Base-by-base conservation (phyloP, 495 filamentous ascomycete species). In the Astrocystis sublimbata region DNA sequence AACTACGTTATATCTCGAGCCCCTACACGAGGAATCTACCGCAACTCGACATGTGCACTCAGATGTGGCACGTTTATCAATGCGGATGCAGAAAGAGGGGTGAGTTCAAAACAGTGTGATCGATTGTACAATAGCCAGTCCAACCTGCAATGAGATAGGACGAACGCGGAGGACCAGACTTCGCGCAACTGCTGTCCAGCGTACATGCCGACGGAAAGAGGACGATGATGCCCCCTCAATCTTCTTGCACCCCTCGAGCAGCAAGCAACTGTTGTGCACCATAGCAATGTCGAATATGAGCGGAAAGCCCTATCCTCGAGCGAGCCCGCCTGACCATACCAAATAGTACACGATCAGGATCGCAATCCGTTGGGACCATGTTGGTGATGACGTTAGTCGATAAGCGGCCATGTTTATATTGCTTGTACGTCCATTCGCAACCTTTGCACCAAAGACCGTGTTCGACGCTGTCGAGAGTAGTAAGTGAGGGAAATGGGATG, bases 361-460 rank as follows among this genome's bases (percentile, higher is more conserved):
- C 24, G 36, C 56, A 59, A 36, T 59, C 15, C 41, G 56, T 24
- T 17, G 56, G 56, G 12, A 59, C 56, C n/a, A 59, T 45, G 41
- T 17, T 38, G 31, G 56, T 26, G 42, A 59, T 36, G 31, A 35
- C 31, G 23, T 59, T 21, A n/a, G 31, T n/a, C 19, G 56, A 26
- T 49, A 59, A 35, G 12, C 41, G 56, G 13, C 36, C 28, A 49
- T 9, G 15, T 30, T 35, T 38, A 38, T 59, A 35, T 59, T 38
- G 56, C 13, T 24, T 17, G 21, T 9, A 38, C 3, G 41, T 59
- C 31, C 23, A 36, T 49, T 59, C 56, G 41, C 56, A 59, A 38
- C 56, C 56, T 42, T 26, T 36, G 43, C 56, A 59, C 56, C 56
- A 59, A 36, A 59, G 56, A 59, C 56, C 56, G 56, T 59, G 36